phyloP scores from a whole-genome alignment of 2,329 filamentous ascomycete genomes.

The Berkeleyomyces basicola region DNA sequence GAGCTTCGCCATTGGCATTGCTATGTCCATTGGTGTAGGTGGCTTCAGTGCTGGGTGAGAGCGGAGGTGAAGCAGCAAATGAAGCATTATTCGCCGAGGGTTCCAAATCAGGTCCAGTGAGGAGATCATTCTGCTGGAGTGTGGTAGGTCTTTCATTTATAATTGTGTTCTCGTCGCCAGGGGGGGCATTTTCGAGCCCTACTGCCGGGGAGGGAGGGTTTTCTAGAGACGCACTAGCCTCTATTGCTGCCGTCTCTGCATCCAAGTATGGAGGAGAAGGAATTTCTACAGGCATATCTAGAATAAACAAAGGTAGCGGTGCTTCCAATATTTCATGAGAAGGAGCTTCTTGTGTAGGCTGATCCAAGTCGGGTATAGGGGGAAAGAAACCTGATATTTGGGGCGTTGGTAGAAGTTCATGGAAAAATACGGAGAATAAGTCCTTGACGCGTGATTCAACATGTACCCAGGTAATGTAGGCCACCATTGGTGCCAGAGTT shows the following conservation, averaged over 20 bases:
- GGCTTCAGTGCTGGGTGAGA: not conserved
- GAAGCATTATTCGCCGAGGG: not conserved
- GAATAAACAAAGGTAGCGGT: not conserved
- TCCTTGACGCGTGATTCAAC: conserved; percentile 15
- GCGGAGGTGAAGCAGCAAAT: not conserved
- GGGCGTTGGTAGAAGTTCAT: not conserved
- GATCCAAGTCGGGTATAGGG: no score
- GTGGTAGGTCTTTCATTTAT: not conserved
- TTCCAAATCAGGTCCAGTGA: not conserved
- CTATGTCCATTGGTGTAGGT: not conserved
- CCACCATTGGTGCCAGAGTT: conserved; percentile 30
- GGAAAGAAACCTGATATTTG: not conserved
- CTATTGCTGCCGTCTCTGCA: not conserved
- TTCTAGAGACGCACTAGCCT: no score
- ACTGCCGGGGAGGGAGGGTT: no score
- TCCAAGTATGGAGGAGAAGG: not conserved
- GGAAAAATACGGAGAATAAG: not conserved
- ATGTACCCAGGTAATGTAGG: conserved; percentile 28
- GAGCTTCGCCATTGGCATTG: not conserved
- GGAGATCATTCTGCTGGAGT: not conserved
- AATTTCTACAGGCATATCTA: not conserved
- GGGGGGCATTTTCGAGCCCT: not conserved
- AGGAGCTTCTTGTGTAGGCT: not conserved
- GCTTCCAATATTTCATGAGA: not conserved
- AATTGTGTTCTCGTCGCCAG: not conserved